These are phyloP conservation scores for Entomortierella chlamydospora DNA, from an alignment of 192 early-diverging fungal species.

Conservation along the genomic window DNA sequence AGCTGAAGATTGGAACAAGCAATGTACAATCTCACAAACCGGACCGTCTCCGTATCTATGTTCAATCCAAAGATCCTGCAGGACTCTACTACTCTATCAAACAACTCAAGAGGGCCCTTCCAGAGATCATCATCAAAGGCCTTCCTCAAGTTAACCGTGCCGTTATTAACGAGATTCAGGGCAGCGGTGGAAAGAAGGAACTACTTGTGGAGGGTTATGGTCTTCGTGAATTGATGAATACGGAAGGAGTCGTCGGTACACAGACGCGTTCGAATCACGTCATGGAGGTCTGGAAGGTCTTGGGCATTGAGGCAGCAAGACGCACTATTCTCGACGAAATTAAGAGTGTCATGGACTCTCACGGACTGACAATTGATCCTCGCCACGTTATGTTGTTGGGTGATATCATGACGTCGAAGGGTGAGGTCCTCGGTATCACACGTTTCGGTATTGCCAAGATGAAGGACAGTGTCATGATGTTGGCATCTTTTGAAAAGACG, in stretches of 20 bases:
- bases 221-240: conserved; percentile 93
- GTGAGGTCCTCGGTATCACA: conserved; percentile 98
- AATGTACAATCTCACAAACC: conserved; percentile 72
- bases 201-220: conserved; percentile 95
- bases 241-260: conserved; percentile 88
- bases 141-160: conserved; percentile 85
- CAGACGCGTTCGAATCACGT: conserved; percentile 90
- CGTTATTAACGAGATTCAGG: conserved; percentile 81
- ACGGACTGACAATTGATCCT: conserved; percentile 94
- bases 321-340: conserved; percentile 93
- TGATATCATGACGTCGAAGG: conserved; percentile 99
- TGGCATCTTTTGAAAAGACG: conserved; percentile 99
- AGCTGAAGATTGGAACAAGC: conserved; percentile 86
- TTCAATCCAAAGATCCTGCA: conserved; percentile 66
- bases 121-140: conserved; percentile 91
- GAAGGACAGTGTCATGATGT: conserved; percentile 99
- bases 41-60: conserved; percentile 76
- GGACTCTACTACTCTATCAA: conserved; percentile 83
- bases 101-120: conserved; percentile 83
- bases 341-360: conserved; percentile 81
- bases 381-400: conserved; percentile 97
- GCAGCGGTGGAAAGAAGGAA: conserved; percentile 65
- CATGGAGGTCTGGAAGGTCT: conserved; percentile 88
- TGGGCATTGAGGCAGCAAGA: conserved; percentile 98
- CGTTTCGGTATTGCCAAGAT: conserved; percentile 99